phyloP scores from a whole-genome alignment of 495 filamentous ascomycete species.

The Thermochaetoides thermophila region DNA sequence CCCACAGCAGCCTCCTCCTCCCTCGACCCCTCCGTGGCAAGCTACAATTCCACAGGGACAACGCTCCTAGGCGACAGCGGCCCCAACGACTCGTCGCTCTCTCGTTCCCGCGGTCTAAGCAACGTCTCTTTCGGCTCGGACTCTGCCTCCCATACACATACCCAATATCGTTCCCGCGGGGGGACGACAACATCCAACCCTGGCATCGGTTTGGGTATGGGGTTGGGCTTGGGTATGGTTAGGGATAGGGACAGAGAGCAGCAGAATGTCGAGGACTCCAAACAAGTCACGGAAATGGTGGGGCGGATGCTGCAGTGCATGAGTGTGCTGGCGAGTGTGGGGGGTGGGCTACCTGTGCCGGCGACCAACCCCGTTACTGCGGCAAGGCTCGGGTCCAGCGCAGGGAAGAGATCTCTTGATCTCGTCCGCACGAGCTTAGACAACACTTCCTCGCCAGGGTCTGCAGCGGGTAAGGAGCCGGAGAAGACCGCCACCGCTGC shows the following conservation, averaged over 20 bases:
- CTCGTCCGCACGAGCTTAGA: too few relatives aligned
- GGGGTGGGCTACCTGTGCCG: too few relatives aligned
- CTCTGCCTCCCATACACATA: constrained; percentile 29
- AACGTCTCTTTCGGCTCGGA: constrained; percentile 64
- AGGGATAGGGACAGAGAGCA: constrained; percentile 24
- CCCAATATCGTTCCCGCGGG: constrained; percentile 28
- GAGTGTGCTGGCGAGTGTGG: constrained; percentile 67
- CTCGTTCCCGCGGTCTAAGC: constrained; percentile 63
- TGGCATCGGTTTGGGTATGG: constrained; percentile 10
- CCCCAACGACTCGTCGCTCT: too few relatives aligned
- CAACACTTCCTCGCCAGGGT: neutral
- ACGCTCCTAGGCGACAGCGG: constrained; percentile 49
- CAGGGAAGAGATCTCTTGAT: too few relatives aligned
- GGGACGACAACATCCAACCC: neutral
- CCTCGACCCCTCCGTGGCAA: constrained; percentile 52
- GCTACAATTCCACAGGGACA: constrained; percentile 66
- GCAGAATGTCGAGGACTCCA: constrained; percentile 52
- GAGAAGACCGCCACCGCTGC: neutral
- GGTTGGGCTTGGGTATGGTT: constrained; percentile 16
- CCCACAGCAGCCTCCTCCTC: constrained; percentile 56
- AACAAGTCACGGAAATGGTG: constrained; percentile 83
- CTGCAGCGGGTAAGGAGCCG: too few relatives aligned
- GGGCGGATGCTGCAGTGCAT: constrained; percentile 95
- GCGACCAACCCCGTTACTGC: neutral
- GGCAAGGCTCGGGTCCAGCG: too few relatives aligned